Evolutionary conservation across 345 rosid species (phyloP).

Genomic region (Gossypium herbaceum): DNA sequence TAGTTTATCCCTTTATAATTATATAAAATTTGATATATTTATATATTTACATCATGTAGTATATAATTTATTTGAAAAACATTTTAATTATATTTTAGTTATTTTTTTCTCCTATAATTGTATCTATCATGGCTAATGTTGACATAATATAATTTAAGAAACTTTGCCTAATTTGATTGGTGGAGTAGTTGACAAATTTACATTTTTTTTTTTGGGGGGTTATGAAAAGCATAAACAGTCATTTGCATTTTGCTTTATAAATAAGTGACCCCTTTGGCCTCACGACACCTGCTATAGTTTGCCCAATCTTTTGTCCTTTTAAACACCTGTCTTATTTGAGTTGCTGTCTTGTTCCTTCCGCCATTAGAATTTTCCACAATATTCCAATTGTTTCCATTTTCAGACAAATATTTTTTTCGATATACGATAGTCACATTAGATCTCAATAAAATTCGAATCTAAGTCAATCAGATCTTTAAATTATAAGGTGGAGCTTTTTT

Average conservation of each 20-base stretch:
- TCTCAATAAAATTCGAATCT: background rate
- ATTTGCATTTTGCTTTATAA: background rate
- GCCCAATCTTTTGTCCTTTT: background rate
- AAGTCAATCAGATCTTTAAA: no score
- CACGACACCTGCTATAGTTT: background rate
- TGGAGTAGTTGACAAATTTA: background rate
- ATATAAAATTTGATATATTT: no score
- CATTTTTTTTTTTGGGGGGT: background rate
- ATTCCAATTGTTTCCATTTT: background rate
- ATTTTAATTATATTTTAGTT: no score
- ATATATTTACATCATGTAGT: no score
- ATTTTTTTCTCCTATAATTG: no score
- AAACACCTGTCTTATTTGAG: background rate
- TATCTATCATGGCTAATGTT: no score
- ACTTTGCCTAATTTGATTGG: slow-evolving; percentile 1
- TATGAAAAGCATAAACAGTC: background rate
- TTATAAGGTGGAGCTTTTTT: no score
- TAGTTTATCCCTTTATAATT: no score
- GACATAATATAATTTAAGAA: background rate
- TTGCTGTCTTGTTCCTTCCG: background rate
- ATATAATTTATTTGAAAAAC: no score
- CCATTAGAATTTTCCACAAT: background rate
- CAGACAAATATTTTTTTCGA: no score
- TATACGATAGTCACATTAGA: background rate
- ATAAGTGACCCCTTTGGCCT: background rate